Evolutionary conservation across 169 alveolate species (phyloP), one percentile per base, ranked within the genome.

Genomic region (Perkinsus olseni): DNA sequence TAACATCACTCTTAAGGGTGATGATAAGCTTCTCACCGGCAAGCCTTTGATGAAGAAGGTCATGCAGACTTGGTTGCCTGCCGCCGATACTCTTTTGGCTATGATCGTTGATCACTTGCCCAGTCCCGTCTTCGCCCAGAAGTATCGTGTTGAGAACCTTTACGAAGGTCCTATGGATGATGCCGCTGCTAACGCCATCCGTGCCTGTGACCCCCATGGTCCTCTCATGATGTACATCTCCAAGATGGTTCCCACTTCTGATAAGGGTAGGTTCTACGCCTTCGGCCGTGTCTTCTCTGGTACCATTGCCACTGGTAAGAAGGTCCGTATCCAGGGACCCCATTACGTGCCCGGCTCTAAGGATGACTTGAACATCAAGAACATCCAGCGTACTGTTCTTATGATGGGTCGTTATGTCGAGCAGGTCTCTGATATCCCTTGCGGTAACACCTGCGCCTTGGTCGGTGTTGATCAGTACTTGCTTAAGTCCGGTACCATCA

Each of bases 261-360:
- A 99, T 96, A 98, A 98, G 97, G 99, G 99, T 39, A 97, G 99
- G 92, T 99, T 99, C 99, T 98, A 98, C 94, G 99, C 99, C 82
- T 99, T 99, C 98, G 99, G 99, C 50, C 98, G 99, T 94, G 99
- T 99, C 91, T 99, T 99, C 97, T 98, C 99, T 38, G 99, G 99
- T 37, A 98, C 99, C 91, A 99, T 99, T 82, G 98, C 99, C n/a
- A 98, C 99, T 38, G 99, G 96, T 91, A 96, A 95, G 95, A 94
- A 94, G 93, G 99, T 99, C 94, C 97, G 99, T 95, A 99, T 99
- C 93, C 99, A 98, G 98, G 99, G 99, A 91, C 99, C 99, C 51
- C 98, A 98, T 97, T 99, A 98, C 95, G 98, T 97, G 48, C 99
- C 99, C 91, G 99, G 99, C 74, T 98, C 97, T 95, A 99, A 99